Conservation (phyloP, 371 early-diverging fungal genomes). For the Syncephalis plumigaleata region DNA sequence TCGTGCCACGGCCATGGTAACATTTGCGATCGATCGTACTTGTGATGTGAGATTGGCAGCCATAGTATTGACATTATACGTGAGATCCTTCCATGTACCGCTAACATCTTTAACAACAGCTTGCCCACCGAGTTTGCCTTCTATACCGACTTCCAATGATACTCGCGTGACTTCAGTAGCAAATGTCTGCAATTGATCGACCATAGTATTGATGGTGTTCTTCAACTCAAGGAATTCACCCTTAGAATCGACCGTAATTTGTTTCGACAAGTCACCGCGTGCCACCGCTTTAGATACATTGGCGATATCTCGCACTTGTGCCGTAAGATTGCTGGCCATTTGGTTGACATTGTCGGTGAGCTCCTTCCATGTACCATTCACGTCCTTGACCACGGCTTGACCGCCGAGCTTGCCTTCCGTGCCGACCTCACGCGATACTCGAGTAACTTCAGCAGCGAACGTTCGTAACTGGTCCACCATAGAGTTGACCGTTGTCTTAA, state of each 20-base stretch:
- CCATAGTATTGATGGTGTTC: constrained; percentile 36
- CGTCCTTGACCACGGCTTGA: constrained; percentile 33
- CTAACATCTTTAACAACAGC: constrained; percentile 24
- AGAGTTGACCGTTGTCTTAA: constrained; percentile 30
- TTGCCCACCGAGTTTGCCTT: constrained; percentile 27
- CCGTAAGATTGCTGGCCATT: constrained; percentile 20
- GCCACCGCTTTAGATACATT: constrained; percentile 27
- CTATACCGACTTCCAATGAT: constrained; percentile 23
- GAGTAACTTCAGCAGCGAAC: constrained; percentile 29
- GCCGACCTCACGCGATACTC: constrained; percentile 29
- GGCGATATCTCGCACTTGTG: constrained; percentile 16
- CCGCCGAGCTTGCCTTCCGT: constrained; percentile 32
- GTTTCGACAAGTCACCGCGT: constrained; percentile 24
- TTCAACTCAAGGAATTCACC: constrained; percentile 25
- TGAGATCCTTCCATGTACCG: constrained; percentile 30
- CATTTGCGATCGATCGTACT: constrained; percentile 30
- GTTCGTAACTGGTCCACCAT: constrained; percentile 29
- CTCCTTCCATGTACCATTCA: constrained; percentile 39
- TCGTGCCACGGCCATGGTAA: constrained; percentile 29
- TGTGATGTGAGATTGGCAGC: constrained; percentile 32
- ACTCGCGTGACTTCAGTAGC: constrained; percentile 26
- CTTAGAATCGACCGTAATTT: constrained; percentile 23
- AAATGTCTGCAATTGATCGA: constrained; percentile 28
- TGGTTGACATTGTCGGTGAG: constrained; percentile 39
- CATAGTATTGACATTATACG: constrained; percentile 35